These are phyloP conservation scores for Lindgomyces ingoldianus DNA, from an alignment of 495 filamentous ascomycete genomes.

Conservation along the genomic window DNA sequence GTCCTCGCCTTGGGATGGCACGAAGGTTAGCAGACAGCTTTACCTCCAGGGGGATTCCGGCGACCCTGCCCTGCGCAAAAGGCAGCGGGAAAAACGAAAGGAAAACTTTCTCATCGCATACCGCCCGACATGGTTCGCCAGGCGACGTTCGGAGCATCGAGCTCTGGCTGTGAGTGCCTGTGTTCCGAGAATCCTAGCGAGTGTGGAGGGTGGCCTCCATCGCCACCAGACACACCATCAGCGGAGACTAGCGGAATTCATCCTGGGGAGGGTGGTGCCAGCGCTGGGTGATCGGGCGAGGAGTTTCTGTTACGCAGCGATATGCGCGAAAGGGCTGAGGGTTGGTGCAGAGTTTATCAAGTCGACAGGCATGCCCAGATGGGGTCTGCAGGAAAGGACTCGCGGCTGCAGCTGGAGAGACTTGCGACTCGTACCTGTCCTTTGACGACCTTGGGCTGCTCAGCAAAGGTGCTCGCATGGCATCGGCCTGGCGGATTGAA, in stretches of 20 bases:
- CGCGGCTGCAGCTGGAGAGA: neutral
- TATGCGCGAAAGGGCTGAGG: conserved; percentile 1
- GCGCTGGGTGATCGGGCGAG: neutral
- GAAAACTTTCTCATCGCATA: too few relatives aligned
- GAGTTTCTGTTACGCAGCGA: conserved; percentile 21
- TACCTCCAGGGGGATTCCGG: too few relatives aligned
- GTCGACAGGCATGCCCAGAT: conserved; percentile 6
- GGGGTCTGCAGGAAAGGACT: neutral
- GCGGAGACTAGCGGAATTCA: neutral
- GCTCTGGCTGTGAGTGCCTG: too few relatives aligned
- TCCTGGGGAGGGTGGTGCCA: neutral
- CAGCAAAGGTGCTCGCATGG: too few relatives aligned
- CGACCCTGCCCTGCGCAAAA: too few relatives aligned
- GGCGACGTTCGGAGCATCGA: too few relatives aligned
- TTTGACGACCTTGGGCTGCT: neutral
- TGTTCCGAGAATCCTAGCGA: neutral
- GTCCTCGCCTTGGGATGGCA: too few relatives aligned
- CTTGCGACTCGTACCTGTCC: neutral
- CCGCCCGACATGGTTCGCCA: too few relatives aligned
- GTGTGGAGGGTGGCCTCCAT: neutral
- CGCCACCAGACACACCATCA: neutral
- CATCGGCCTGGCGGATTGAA: too few relatives aligned
- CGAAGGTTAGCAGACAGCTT: too few relatives aligned
- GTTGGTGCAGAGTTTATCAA: conserved; percentile 1
- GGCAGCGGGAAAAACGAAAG: too few relatives aligned